phyloP scores from a whole-genome alignment of 805 yeast genomes.

The Cyberlindnera xishuangbannaensis region DNA sequence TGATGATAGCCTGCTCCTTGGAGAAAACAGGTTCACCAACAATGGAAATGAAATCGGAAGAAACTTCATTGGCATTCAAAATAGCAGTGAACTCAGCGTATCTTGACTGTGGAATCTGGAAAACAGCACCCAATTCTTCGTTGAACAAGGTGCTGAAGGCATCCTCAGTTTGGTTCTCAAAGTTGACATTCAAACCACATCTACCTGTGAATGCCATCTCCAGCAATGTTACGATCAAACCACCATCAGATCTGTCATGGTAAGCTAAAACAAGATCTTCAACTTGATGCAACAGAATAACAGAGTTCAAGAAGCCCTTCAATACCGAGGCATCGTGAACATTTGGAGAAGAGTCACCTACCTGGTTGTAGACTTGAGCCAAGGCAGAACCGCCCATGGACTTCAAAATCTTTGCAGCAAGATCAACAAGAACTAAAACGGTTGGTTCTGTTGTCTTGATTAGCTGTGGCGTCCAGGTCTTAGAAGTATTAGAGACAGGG shows the following conservation, averaged over 20 bases:
- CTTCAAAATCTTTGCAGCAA: conserved; percentile 46
- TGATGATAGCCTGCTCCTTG: conserved; percentile 45
- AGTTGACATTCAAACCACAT: conserved; percentile 62
- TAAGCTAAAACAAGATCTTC: conserved; percentile 66
- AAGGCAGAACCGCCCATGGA: conserved; percentile 91
- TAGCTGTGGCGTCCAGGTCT: conserved; percentile 93
- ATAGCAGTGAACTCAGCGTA: conserved; percentile 48
- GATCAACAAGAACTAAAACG: conserved; percentile 72
- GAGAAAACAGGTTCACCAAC: conserved; percentile 66
- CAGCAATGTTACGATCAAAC: conserved; percentile 72
- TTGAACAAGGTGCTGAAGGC: conserved; percentile 62
- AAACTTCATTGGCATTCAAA: conserved; percentile 54
- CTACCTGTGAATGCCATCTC: conserved; percentile 99
- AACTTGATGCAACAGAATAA: conserved; percentile 63
- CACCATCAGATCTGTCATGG: conserved; percentile 97
- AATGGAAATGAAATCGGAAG: conserved; percentile 45
- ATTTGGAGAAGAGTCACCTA: conserved; percentile 78
- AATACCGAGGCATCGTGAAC: conserved; percentile 64
- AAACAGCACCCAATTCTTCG: conserved; percentile 94
- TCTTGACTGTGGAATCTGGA: conserved; percentile 66
- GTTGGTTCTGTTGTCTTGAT: conserved; percentile 46
- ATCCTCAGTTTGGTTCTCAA: conserved; percentile 34
- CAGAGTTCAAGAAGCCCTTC: conserved; percentile 63
- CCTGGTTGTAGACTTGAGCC: conserved; percentile 87
- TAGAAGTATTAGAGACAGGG: conserved; percentile 76